A percentile compares a stretch with the other conserved stretches of the same genome.
phyloP scores from a whole-genome alignment of 192 early-diverging fungal genomes.

The Helicostylum pulchrum region DNA sequence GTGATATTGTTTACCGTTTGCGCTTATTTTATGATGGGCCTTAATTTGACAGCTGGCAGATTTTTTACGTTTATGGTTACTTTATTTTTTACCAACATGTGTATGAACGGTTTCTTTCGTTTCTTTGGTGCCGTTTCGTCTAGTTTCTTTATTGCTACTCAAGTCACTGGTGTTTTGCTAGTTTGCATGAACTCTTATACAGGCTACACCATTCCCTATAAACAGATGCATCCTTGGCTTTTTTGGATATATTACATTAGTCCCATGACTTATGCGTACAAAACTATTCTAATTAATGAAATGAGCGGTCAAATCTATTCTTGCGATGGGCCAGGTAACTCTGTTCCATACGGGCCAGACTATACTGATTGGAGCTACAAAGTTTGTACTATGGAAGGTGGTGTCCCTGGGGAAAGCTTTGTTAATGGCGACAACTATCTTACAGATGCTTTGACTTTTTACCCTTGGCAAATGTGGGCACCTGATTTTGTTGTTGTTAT shows the following conservation, averaged over 20 bases:
- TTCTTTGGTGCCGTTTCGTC: slow-evolving; percentile 49
- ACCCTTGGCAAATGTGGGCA: slow-evolving; percentile 50
- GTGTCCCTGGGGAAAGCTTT: slow-evolving; percentile 45
- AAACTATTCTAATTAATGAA: slow-evolving; percentile 68
- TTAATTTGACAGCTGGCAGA: slow-evolving; percentile 45
- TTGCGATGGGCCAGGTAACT: slow-evolving; percentile 32
- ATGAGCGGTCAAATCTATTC: slow-evolving; percentile 39
- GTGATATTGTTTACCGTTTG: slow-evolving; percentile 51
- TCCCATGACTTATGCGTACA: slow-evolving; percentile 65
- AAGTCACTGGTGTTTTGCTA: slow-evolving; percentile 51
- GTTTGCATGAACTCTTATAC: slow-evolving; percentile 51
- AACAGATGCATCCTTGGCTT: slow-evolving; percentile 62
- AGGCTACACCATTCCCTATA: slow-evolving; percentile 58
- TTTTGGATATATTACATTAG: slow-evolving; percentile 69
- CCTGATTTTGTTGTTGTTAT: slow-evolving; percentile 58
- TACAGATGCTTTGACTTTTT: slow-evolving; percentile 48
- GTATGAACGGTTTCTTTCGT: slow-evolving; percentile 58
- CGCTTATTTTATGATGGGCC: slow-evolving; percentile 63
- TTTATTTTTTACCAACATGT: slow-evolving; percentile 50
- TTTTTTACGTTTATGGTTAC: slow-evolving; percentile 57
- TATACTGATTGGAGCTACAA: slow-evolving; percentile 40
- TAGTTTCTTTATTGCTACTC: slow-evolving; percentile 51
- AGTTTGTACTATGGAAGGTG: slow-evolving; percentile 63
- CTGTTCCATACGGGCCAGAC: slow-evolving; percentile 27
- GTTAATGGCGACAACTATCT: slow-evolving; percentile 63